A percentile compares a stretch with the other conserved stretches of the same genome.
phyloP scores from a whole-genome alignment of 257 asterid genomes.

The Nicotiana paniculata region DNA sequence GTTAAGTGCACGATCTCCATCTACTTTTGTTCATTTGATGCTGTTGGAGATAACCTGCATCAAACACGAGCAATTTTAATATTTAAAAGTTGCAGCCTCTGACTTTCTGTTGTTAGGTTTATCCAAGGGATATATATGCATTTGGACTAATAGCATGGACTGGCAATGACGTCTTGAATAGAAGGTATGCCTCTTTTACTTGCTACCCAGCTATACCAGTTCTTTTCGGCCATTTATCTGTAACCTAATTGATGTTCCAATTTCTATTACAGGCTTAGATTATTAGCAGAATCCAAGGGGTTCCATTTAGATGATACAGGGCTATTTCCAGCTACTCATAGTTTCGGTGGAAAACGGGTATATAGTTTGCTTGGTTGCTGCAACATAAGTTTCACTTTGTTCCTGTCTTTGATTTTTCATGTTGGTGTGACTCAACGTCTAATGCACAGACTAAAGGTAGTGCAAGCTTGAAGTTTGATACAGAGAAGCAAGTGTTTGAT shows the following conservation, averaged over 20 bases:
- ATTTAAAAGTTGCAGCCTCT: neutral
- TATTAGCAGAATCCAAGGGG: conserved; percentile 68
- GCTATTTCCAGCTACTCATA: conserved; percentile 32
- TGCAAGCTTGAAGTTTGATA: conserved; percentile 75
- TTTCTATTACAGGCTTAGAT: conserved; percentile 50
- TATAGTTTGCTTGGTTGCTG: conserved; percentile 14
- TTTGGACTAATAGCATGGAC: conserved; percentile 97
- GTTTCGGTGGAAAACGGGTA: conserved; percentile 44
- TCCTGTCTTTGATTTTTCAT: neutral
- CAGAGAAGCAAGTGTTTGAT: conserved; percentile 81
- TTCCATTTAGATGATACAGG: conserved; percentile 44
- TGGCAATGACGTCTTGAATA: conserved; percentile 84
- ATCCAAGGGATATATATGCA: conserved; percentile 86
- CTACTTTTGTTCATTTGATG: neutral
- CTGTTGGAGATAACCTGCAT: neutral
- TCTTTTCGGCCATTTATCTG: neutral
- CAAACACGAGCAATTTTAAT: neutral
- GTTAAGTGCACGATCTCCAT: neutral
- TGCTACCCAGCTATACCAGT: neutral
- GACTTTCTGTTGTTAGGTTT: conserved; percentile 48
- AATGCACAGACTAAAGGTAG: conserved; percentile 64
- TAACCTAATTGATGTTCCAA: neutral
- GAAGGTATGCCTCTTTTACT: conserved; percentile 48
- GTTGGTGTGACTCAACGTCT: neutral
- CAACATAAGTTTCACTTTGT: neutral